These are phyloP conservation scores for Chrysanthemum seticuspe DNA, from an alignment of 129 eudicot species.

Conservation along the genomic window DNA sequence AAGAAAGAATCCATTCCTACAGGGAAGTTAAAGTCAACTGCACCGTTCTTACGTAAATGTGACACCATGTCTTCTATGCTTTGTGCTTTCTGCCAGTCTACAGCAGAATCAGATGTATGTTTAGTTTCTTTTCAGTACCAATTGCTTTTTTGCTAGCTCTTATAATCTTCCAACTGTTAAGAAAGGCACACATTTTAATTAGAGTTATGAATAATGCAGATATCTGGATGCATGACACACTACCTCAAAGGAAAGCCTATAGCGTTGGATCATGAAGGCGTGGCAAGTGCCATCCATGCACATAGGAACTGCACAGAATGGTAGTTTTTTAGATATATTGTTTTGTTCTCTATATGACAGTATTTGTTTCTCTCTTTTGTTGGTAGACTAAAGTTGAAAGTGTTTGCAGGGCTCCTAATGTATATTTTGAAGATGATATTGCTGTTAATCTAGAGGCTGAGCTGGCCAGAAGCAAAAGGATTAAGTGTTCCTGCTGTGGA, in stretches of 20 bases:
- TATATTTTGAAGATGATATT: conserved; percentile 74
- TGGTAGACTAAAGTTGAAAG: conserved; percentile 5
- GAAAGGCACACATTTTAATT: not conserved
- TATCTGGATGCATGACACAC: conserved; percentile 73
- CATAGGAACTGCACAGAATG: conserved; percentile 86
- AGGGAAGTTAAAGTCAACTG: conserved; percentile 16
- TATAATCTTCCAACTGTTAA: not conserved
- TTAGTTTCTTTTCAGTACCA: not conserved
- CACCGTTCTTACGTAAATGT: conserved; percentile 43
- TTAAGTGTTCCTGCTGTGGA: conserved; percentile 84
- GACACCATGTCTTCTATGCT: conserved; percentile 19
- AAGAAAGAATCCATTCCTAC: conserved; percentile 11
- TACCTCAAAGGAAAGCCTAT: conserved; percentile 73
- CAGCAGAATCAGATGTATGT: conserved; percentile 70
- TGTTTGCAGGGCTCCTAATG: conserved; percentile 91
- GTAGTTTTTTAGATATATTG: conserved; percentile 37
- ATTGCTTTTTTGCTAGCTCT: not conserved
- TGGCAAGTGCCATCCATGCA: conserved; percentile 48
- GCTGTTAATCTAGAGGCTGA: conserved; percentile 83
- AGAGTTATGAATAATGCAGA: conserved; percentile 40
- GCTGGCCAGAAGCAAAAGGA: conserved; percentile 74
- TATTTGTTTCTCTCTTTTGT: not conserved
- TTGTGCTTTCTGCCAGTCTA: conserved; percentile 78
- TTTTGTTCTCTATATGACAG: not conserved
- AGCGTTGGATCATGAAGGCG: conserved; percentile 37